Evolutionary conservation across 345 rosid genomes (phyloP), one percentile per base, ranked within the genome.

Genomic region (Streptanthus diversifolius): DNA sequence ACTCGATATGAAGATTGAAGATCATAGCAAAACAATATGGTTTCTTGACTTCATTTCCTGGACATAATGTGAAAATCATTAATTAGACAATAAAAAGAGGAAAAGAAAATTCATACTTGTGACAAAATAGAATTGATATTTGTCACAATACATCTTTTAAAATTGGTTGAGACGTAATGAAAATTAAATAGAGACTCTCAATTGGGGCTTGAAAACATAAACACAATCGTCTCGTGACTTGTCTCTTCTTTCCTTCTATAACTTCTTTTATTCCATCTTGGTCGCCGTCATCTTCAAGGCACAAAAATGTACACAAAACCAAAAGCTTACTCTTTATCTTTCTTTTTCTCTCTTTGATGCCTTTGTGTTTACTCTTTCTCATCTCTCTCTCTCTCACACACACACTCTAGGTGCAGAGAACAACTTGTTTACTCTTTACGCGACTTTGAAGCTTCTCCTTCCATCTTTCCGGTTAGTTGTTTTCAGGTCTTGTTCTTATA

Each of bases 241-340:
- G 4, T 40, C 27, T 9, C 52, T 33, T 48, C 57, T 30, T 37
- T 25, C 39, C 9, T 11, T 11, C n/a, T 36, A 3, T 44, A 12
- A 24, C 39, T n/a, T 52, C 41, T 59, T 47, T 1, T 30, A n/a
- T 47, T 59, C 66, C 66, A 36, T 25, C 11, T 63, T 69, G 60
- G 52, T 63, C 70, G 40, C 66, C 80, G 71, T 76, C 47, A 70
- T 37, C 80, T 63, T 70, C 71, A 70, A 36, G 71, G 71, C 75
- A 76, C 70, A 69, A 27, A 62, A 45, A 61, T 61, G 25, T 53
- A 30, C 29, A 63, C 70, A 2, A 53, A 70, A 63, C 71, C 71
- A 69, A 63, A 76, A 76, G 66, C 75, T 76, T 70, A 62, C 75
- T 55, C 75, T 21, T 52, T 27, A 49, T 60, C 69, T 63, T 15